Evolutionary conservation across 768 basidiomycete genomes (phyloP), one percentile per base, ranked within the genome.

Genomic region (Psilocybe cubensis): DNA sequence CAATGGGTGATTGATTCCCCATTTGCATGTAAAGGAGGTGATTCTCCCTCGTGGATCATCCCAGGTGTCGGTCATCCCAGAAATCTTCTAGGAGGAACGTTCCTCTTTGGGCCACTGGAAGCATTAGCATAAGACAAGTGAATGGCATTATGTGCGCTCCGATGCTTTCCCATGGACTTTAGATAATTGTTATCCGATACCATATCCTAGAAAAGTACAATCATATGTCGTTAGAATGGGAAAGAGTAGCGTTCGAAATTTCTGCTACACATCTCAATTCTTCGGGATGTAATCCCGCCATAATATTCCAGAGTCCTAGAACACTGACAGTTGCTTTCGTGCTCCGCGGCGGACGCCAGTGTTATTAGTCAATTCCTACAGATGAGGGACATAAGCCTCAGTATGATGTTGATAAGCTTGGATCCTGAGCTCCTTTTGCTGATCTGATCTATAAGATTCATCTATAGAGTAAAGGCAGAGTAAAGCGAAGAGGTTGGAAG

Each of bases 31-130:
- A 51, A 33, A 50, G 23, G 56, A 54, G 28, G 55, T 43, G 60
- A 65, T 66, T 64, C 64, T 64, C 61, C 55, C 35, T 49, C 56
- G 61, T 67, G 65, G 59, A 68, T 66, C 62, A 57, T 58, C 57
- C 60, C 52, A 45, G 59, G 58, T 43, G 45, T 51, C 41, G 12
- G 5, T 10, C 49, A 20, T 28, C 41, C 31, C 38, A 38, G 29
- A 21, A 20, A 29, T 27, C 21, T 48, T 58, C 51, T 17, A 53
- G 14, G n/a, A 35, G 47, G 52, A 58, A 58, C 47, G 12, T 38
- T 38, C 35, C n/a, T 38, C 31, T 38, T 5, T n/a, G 14, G 35
- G 8, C 6, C 35, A n/a, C n/a, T n/a, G n/a, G n/a, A n/a, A 38
- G 35, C 35, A n/a, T 38, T n/a, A 17, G n/a, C 35, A 6, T n/a